phyloP scores from a whole-genome alignment of 345 rosid genomes.

The Populus alba region DNA sequence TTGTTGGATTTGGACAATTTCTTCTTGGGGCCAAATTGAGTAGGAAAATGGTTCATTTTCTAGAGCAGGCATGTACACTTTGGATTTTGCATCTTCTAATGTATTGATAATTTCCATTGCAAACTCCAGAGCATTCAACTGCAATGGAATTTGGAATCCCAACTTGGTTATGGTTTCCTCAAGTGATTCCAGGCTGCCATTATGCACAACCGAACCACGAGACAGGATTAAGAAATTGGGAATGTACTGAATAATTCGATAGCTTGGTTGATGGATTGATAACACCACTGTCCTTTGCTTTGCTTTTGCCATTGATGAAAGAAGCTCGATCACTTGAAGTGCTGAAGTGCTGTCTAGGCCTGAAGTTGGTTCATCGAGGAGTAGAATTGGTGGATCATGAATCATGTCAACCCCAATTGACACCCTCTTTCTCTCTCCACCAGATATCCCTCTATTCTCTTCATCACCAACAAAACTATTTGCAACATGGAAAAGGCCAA shows the following conservation, averaged over 20 bases:
- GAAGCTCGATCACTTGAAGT: conserved; percentile 23
- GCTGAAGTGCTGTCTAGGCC: conserved; percentile 28
- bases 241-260: conserved; percentile 19
- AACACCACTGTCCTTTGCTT: conserved; percentile 21
- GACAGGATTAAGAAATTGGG: conserved; percentile 25
- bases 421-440: conserved; percentile 35
- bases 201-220: conserved; percentile 25
- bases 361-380: conserved; percentile 35
- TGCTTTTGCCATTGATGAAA: conserved; percentile 25
- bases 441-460: conserved; percentile 27
- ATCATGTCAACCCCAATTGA: conserved; percentile 32
- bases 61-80: not conserved
- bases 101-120: conserved; percentile 75
- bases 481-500: conserved; percentile 49
- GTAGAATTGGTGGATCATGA: conserved; percentile 26
- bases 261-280: conserved; percentile 34
- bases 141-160: conserved; percentile 67
- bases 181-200: conserved; percentile 55
- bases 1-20: conserved; percentile 11
- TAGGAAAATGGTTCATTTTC: conserved; percentile 17
- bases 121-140: conserved; percentile 67
- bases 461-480: conserved; percentile 32
- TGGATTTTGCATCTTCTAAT: conserved; percentile 37
- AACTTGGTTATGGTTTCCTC: conserved; percentile 55
- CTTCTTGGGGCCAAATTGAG: conserved; percentile 36